Conservation (phyloP, 768 basidiomycete genomes). For the Amanita fuliginea region DNA sequence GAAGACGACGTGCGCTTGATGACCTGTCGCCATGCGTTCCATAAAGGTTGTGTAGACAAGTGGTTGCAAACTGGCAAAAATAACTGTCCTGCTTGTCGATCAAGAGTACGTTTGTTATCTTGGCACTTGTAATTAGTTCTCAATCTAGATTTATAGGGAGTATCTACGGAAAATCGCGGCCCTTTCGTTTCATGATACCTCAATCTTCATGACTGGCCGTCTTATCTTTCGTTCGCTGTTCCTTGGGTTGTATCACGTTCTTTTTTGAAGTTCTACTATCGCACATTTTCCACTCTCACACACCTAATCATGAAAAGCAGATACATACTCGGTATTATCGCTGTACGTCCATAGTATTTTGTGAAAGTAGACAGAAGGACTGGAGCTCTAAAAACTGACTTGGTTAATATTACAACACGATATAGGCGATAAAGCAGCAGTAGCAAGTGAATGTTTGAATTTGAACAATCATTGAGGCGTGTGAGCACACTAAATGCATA, state of each 20-base stretch:
- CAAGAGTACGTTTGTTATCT: constrained; percentile 36
- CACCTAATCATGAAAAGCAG: not conserved
- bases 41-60: constrained; percentile 76
- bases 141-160: constrained; percentile 17
- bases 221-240: not conserved
- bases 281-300: not conserved
- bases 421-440: too few species aligned
- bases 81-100: constrained; percentile 87
- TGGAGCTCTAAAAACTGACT: too few species aligned
- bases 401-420: too few species aligned
- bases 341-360: constrained; percentile 4
- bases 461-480: too few species aligned
- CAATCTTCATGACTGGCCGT: not conserved
- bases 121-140: not conserved
- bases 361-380: not conserved
- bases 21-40: constrained; percentile 83
- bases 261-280: not conserved
- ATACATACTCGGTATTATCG: not conserved
- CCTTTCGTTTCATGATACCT: not conserved
- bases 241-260: not conserved
- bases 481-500: too few species aligned
- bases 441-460: too few species aligned
- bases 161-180: constrained; percentile 14
- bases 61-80: constrained; percentile 84
- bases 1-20: constrained; percentile 77